These are phyloP conservation scores for Phalaenopsis equestris DNA, from an alignment of 106 monocot genomes.

Conservation along the genomic window DNA sequence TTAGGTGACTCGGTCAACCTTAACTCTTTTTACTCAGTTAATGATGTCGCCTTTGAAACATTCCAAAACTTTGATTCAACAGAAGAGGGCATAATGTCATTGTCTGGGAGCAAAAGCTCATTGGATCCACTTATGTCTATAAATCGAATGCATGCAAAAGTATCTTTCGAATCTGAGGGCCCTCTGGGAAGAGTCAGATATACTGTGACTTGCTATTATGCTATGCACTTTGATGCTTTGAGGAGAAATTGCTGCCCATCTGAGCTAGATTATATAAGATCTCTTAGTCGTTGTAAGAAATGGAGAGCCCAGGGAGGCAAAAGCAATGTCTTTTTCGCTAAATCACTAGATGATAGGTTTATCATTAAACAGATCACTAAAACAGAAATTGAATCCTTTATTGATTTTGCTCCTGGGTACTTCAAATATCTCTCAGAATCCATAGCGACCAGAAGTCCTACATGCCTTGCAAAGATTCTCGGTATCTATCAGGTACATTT, in stretches of 20 bases:
- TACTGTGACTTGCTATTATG: conserved; percentile 81
- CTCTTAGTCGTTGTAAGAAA: conserved; percentile 96
- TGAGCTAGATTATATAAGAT: conserved; percentile 79
- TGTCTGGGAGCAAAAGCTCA: conserved; percentile 33
- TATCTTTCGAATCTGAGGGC: conserved; percentile 73
- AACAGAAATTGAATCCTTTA: conserved; percentile 85
- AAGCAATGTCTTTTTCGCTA: conserved; percentile 98
- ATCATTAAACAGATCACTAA: conserved; percentile 94
- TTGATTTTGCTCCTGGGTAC: conserved; percentile 79
- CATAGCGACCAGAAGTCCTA: conserved; percentile 70
- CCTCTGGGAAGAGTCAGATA: conserved; percentile 65
- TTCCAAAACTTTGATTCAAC: conserved; percentile 40
- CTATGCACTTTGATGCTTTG: conserved; percentile 64
- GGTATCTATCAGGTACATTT: conserved; percentile 83
- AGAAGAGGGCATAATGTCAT: conserved; percentile 43
- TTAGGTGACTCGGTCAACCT: conserved; percentile 27
- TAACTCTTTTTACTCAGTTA: conserved; percentile 30
- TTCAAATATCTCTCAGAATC: conserved; percentile 82
- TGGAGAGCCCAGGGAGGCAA: conserved; percentile 94
- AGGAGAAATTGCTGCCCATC: conserved; percentile 77
- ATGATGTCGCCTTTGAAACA: conserved; percentile 37
- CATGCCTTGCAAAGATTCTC: conserved; percentile 87
- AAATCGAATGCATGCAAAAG: conserved; percentile 53
- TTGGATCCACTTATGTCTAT: conserved; percentile 30
- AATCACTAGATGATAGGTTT: conserved; percentile 92